Percentiles rank a stretch among this genome's conserved stretches.
Evolutionary conservation across 768 basidiomycete species (phyloP).

Genomic region (Suillus clintonianus): DNA sequence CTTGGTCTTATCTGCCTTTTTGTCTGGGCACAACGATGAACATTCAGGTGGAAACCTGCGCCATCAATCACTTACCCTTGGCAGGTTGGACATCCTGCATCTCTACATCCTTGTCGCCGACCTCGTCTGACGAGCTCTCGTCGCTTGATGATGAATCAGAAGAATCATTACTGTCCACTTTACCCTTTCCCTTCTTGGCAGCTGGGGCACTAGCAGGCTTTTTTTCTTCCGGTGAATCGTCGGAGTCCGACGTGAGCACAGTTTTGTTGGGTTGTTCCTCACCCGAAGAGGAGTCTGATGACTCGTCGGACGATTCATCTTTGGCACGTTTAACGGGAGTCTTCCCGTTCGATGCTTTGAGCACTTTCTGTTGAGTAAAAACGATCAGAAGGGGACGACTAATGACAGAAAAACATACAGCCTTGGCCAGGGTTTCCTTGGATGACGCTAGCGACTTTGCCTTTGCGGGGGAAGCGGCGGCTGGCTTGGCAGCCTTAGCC

Average conservation of each 20-base stretch:
- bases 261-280: constrained; percentile 34
- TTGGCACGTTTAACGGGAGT: constrained; percentile 15
- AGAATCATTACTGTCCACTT: constrained; percentile 8
- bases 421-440: constrained; percentile 47
- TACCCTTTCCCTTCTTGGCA: constrained; percentile 15
- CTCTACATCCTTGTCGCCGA: constrained; percentile 19
- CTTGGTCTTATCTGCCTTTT: constrained; percentile 36
- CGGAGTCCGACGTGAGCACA: constrained; percentile 16
- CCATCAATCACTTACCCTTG: neutral
- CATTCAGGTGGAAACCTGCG: neutral
- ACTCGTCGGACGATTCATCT: constrained; percentile 29
- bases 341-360: constrained; percentile 19
- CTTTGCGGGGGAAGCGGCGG: constrained; percentile 17
- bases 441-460: constrained; percentile 36
- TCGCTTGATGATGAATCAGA: constrained; percentile 14
- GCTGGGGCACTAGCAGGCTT: constrained; percentile 25
- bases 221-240: constrained; percentile 26
- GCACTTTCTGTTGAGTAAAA: constrained; percentile 17
- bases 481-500: constrained; percentile 39
- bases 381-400: neutral
- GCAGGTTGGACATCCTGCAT: neutral
- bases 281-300: constrained; percentile 34
- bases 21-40: constrained; percentile 37
- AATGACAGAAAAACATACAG: constrained; percentile 18
- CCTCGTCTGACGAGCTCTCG: constrained; percentile 19